A percentile compares a stretch with the other conserved stretches of the same genome.
These are phyloP conservation scores for Stachybotrys elegans DNA, from an alignment of 2,329 filamentous ascomycete genomes.

Conservation along the genomic window DNA sequence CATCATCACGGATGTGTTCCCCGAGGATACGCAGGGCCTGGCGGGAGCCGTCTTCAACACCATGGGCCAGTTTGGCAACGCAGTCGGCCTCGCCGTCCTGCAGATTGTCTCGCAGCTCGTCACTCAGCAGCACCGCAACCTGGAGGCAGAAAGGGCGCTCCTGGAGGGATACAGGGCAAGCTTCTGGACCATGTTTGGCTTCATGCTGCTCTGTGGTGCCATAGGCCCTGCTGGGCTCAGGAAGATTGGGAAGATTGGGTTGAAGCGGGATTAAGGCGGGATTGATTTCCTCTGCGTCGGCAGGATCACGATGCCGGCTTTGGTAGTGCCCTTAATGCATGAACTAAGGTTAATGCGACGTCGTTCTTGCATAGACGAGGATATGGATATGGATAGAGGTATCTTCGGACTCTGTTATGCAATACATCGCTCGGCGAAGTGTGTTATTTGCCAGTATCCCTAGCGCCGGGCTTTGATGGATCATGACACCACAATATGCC, in stretches of 20 bases:
- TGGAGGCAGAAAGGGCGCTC: constrained; percentile 19
- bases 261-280: constrained; percentile 9
- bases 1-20: constrained; percentile 45
- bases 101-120: constrained; percentile 31
- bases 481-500: too few relatives aligned
- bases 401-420: too few relatives aligned
- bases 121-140: constrained; percentile 15
- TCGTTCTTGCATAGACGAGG: too few relatives aligned
- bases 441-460: too few relatives aligned
- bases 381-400: too few relatives aligned
- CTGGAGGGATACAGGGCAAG: constrained; percentile 37
- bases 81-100: constrained; percentile 35
- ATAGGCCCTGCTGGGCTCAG: constrained; percentile 7
- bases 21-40: constrained; percentile 45
- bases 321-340: too few relatives aligned
- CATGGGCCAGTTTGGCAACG: constrained; percentile 43
- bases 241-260: constrained; percentile 9
- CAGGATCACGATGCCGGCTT: too few relatives aligned
- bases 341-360: too few relatives aligned
- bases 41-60: constrained; percentile 56
- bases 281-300: too few relatives aligned
- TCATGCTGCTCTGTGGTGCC: constrained; percentile 16
- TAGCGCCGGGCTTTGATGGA: too few relatives aligned
- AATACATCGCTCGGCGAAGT: too few relatives aligned
- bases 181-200: constrained; percentile 39